Percentiles rank a stretch among this genome's conserved stretches.
Evolutionary conservation across 148 eudicot genomes (phyloP).

Genomic region (Silene latifolia): DNA sequence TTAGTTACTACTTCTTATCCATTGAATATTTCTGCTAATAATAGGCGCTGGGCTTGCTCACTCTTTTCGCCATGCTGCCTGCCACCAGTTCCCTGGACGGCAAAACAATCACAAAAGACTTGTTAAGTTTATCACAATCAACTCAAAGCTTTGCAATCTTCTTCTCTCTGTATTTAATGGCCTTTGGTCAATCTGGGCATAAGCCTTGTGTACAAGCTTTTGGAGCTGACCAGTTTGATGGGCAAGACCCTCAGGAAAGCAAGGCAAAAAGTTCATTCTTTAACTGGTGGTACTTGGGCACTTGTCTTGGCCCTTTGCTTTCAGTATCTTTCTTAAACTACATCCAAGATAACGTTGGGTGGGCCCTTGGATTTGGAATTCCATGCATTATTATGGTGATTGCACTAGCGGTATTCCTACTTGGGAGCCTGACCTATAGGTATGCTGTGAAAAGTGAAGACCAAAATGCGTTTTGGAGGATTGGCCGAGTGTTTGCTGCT

Average conservation of each 20-base stretch:
- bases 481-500: constrained; percentile 49
- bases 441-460: constrained; percentile 33
- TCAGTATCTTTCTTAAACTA: constrained; percentile 42
- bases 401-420: constrained; percentile 51
- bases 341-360: constrained; percentile 72
- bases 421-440: constrained; percentile 64
- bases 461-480: constrained; percentile 57
- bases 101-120: neutral
- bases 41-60: constrained; percentile 67
- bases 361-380: constrained; percentile 91
- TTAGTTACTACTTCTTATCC: neutral
- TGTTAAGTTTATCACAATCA: constrained; percentile 28
- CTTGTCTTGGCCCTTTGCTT: constrained; percentile 34
- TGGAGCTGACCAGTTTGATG: constrained; percentile 95
- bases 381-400: constrained; percentile 63
- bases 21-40: constrained; percentile 5
- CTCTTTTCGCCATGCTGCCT: constrained; percentile 46
- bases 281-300: constrained; percentile 80
- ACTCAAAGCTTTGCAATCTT: constrained; percentile 45
- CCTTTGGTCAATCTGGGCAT: constrained; percentile 72
- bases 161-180: constrained; percentile 57
- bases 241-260: constrained; percentile 50
- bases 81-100: constrained; percentile 22
- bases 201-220: constrained; percentile 86
- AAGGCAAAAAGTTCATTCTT: constrained; percentile 87